Base-by-base conservation (phyloP, 495 filamentous ascomycete species). In the Cetradonia linearis region DNA sequence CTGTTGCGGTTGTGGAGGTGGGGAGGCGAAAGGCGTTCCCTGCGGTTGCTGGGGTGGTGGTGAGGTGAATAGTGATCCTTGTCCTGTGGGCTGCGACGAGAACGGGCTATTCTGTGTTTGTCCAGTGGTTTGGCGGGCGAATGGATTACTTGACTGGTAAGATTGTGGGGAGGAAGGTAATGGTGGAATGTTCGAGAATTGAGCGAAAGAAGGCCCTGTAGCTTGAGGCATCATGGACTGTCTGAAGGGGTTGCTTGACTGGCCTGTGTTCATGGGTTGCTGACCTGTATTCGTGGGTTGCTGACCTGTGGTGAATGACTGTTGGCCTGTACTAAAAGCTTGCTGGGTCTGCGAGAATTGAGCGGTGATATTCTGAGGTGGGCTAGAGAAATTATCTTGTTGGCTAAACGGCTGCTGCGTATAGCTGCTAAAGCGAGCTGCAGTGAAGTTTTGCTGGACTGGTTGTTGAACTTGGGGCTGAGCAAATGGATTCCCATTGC, bases 361-460 rank as follows among this genome's bases (percentile, higher is more conserved):
- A 28, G 42, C 2, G n/a, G 42, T 31, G 23, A 44, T 60, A 20
- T 44, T 56, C 65, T 92, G 89, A 0, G 88, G 84, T 66, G 88
- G 86, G 37, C 74, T 59, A 70, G 73, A 60, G 70, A 81, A 65
- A 75, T 77, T 65, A 63, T 77, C 65, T 72, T 81, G 69, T 68
- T 65, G 70, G 5, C 71, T 73, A 56, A 83, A 78, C 23, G 80
- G 77, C 68, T 90, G 87, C 16, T 86, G 78, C 13, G 85, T 81
- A 68, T 91, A 96, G 23, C 86, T 89, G 37, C 90, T 89, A 70
- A 93, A 96, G n/a, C 88, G 87, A 65, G 86, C 82, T 9, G 88
- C 88, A 2, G 88, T 95, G 56, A 86, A 81, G 37, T 76, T 78
- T 16, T 78, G 66, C 60, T 86, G 86, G 54, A 66, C 61, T 18